These are phyloP conservation scores for Sporobolus alterniflorus DNA, from an alignment of 202 grass and related monocot genomes.

Conservation along the genomic window DNA sequence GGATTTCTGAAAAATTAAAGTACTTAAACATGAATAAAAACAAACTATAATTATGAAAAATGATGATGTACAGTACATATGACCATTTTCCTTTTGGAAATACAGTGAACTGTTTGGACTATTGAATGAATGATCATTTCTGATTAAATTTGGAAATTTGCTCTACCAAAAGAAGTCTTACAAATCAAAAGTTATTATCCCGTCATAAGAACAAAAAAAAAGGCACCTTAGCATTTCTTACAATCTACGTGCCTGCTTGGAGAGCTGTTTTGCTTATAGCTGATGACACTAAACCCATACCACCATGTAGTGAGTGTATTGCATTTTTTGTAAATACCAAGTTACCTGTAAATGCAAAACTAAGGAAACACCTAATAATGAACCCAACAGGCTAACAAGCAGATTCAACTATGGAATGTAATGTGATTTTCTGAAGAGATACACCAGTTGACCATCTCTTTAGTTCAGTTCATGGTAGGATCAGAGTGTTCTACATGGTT, in stretches of 20 bases:
- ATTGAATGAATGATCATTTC: constrained; percentile 24
- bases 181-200: constrained; percentile 10
- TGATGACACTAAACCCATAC: constrained; percentile 93
- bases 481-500: background rate
- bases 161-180: constrained; percentile 3
- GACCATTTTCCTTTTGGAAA: background rate
- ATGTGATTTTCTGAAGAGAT: background rate
- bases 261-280: constrained; percentile 97
- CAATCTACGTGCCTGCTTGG: constrained; percentile 83
- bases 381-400: constrained; percentile 6
- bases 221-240: constrained; percentile 88
- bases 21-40: too few species aligned
- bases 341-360: constrained; percentile 15
- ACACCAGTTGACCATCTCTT: background rate
- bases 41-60: background rate
- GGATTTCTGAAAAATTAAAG: too few species aligned
- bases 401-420: constrained; percentile 4
- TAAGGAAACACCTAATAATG: constrained; percentile 8
- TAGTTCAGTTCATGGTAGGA: background rate
- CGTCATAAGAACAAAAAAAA: constrained; percentile 32
- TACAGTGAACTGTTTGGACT: background rate
- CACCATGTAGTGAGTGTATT: constrained; percentile 61
- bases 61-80: background rate
- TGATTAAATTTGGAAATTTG: constrained; percentile 23
- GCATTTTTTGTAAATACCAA: constrained; percentile 26